Conservation (phyloP, 495 filamentous ascomycete species). For the Aspergillus sclerotiicarbonarius region DNA sequence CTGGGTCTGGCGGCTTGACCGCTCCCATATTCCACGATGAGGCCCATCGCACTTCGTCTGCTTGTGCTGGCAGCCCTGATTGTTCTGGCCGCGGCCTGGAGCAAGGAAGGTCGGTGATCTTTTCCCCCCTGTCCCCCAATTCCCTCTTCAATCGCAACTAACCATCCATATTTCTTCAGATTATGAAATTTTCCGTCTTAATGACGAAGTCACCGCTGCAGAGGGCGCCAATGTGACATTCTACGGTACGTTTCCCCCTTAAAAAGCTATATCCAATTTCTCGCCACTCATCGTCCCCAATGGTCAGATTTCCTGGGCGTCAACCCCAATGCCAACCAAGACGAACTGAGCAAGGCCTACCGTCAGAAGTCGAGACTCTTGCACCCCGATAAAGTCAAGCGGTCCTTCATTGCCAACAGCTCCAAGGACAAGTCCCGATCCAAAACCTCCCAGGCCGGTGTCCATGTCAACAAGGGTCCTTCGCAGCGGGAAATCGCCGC, state of each 20-base stretch:
- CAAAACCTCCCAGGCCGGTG: conserved; percentile 55
- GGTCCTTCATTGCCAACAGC: conserved; percentile 71
- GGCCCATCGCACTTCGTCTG: conserved; percentile 31
- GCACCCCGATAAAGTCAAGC: conserved; percentile 94
- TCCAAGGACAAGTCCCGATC: conserved; percentile 58
- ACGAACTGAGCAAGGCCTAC: conserved; percentile 92
- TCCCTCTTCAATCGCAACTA: not conserved
- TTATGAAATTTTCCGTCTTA: conserved; percentile 93
- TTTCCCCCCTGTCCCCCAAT: conserved; percentile 2
- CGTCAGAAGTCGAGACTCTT: conserved; percentile 76
- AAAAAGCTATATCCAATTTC: not conserved
- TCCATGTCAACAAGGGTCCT: conserved; percentile 68
- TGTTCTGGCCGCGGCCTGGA: conserved; percentile 69
- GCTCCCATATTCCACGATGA: conserved; percentile 36
- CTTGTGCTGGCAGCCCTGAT: conserved; percentile 45
- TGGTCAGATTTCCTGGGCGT: conserved; percentile 75
- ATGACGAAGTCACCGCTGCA: conserved; percentile 72
- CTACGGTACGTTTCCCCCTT: conserved; percentile 59
- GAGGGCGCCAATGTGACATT: conserved; percentile 86
- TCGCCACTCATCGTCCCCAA: not conserved
- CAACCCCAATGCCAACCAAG: conserved; percentile 67
- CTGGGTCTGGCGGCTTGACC: conserved; percentile 28
- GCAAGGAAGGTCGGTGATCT: conserved; percentile 69
- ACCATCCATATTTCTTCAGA: conserved; percentile 52
- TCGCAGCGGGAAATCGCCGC: conserved; percentile 68